A percentile compares a stretch with the other conserved stretches of the same genome.
phyloP scores from a whole-genome alignment of 139 green algal genomes.

The Micromonas pusilla region DNA sequence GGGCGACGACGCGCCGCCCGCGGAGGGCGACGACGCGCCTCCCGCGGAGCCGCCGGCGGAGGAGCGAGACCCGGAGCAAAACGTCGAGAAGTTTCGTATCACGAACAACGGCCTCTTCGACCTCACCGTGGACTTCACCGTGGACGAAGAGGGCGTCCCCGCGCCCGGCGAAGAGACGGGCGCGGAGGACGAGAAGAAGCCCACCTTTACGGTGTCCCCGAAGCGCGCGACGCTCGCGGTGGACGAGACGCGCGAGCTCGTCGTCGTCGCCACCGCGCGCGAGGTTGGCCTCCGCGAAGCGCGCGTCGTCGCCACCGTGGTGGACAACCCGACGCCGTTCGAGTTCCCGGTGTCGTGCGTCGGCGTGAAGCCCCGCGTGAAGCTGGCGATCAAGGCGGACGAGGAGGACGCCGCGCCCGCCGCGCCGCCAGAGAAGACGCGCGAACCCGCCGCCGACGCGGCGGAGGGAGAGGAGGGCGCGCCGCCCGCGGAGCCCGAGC shows the following conservation, averaged over 20 bases:
- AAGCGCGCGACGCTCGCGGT: constrained; percentile 48
- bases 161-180: no score
- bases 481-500: no score
- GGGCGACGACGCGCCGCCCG: constrained; percentile 28
- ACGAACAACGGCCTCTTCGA: constrained; percentile 71
- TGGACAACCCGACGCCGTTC: constrained; percentile 57
- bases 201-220: constrained; percentile 44
- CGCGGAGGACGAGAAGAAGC: no score
- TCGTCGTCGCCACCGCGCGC: constrained; percentile 55
- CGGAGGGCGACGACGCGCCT: constrained; percentile 23
- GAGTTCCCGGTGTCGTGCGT: constrained; percentile 59
- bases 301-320: constrained; percentile 52
- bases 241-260: constrained; percentile 58
- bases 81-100: constrained; percentile 60
- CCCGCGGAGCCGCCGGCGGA: constrained; percentile 16
- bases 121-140: constrained; percentile 47
- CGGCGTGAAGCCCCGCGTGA: constrained; percentile 51
- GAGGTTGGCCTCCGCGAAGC: constrained; percentile 39
- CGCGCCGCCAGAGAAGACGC: no score
- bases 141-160: constrained; percentile 16
- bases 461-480: no score
- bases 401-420: constrained; percentile 42
- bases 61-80: constrained; percentile 46
- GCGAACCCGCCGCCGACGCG: no score
- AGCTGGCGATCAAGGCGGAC: constrained; percentile 35